Conservation (phyloP, 2,329 filamentous ascomycete species). For the Sporothrix inflata region DNA sequence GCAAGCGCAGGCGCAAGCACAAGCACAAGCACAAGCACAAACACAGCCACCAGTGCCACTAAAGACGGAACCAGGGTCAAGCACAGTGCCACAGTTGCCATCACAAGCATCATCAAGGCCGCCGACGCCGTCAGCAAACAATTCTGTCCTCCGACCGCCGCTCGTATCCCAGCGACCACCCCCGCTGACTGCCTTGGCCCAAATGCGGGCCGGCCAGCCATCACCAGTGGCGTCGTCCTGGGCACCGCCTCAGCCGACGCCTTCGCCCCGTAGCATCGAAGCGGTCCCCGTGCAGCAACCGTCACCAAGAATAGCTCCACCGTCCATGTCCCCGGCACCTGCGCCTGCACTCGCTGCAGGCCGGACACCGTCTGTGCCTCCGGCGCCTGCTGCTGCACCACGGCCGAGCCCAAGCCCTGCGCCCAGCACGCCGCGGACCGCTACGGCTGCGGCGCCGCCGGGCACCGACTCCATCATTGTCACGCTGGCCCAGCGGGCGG, state of each 20-base stretch:
- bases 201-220: constrained; percentile 6
- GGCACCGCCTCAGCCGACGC: background rate
- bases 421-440: constrained; percentile 34
- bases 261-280: background rate
- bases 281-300: background rate
- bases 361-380: constrained; percentile 25
- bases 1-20: constrained; percentile 25
- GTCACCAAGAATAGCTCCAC: constrained; percentile 39
- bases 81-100: background rate
- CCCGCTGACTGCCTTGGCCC: background rate
- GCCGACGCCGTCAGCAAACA: background rate
- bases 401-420: constrained; percentile 36
- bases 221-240: background rate
- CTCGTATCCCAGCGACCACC: constrained; percentile 4
- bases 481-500: constrained; percentile 74
- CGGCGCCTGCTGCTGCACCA: background rate
- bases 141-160: constrained; percentile 10
- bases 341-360: background rate
- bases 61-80: background rate
- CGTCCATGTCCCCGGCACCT: constrained; percentile 35
- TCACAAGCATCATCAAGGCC: background rate
- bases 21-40: background rate
- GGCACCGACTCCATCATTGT: constrained; percentile 77
- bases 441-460: constrained; percentile 34
- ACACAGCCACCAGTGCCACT: background rate